A percentile compares a stretch with the other conserved stretches of the same genome.
phyloP scores from a whole-genome alignment of 495 filamentous ascomycete genomes.

The Thermothielavioides terrestris region DNA sequence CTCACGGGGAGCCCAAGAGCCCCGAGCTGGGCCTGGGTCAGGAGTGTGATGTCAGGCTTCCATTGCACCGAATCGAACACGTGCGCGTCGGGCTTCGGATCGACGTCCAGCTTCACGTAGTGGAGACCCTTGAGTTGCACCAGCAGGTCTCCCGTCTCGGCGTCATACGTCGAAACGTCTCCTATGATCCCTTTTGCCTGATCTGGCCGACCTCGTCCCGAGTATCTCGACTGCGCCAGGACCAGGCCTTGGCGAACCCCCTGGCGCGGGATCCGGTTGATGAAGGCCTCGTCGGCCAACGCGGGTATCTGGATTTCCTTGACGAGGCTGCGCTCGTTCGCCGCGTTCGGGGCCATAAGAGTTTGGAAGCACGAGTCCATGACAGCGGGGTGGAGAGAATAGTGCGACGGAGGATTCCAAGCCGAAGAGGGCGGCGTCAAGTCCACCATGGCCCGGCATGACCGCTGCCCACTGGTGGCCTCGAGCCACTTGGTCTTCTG shows the following conservation, averaged over 20 bases:
- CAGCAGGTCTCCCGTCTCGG: slow-evolving; percentile 11
- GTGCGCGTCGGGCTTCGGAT: slow-evolving; percentile 5
- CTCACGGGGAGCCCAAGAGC: neutral
- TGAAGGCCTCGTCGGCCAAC: neutral
- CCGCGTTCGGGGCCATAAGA: slow-evolving; percentile 6
- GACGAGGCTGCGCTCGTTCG: slow-evolving; percentile 7
- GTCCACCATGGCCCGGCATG: neutral
- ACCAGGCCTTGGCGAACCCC: neutral
- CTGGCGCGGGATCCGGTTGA: slow-evolving; percentile 1
- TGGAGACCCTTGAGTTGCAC: slow-evolving; percentile 17
- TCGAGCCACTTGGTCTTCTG: slow-evolving; percentile 18
- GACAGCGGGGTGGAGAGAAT: slow-evolving; percentile 33
- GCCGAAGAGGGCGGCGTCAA: slow-evolving; percentile 14
- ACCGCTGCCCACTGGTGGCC: slow-evolving; percentile 16
- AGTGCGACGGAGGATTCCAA: slow-evolving; percentile 23
- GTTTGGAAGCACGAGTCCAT: slow-evolving; percentile 33
- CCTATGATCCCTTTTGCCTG: slow-evolving; percentile 10
- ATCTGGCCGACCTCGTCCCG: slow-evolving; percentile 1
- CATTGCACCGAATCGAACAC: slow-evolving; percentile 14
- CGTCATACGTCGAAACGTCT: slow-evolving; percentile 14
- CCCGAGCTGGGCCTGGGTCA: slow-evolving; percentile 13
- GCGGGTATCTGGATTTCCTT: neutral
- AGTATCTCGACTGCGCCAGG: neutral
- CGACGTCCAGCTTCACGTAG: slow-evolving; percentile 7
- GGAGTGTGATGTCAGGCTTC: slow-evolving; percentile 26